Percentiles rank a stretch among this genome's conserved stretches.
Conservation (phyloP, 495 filamentous ascomycete species). For the Hyaloscypha variabilis region DNA sequence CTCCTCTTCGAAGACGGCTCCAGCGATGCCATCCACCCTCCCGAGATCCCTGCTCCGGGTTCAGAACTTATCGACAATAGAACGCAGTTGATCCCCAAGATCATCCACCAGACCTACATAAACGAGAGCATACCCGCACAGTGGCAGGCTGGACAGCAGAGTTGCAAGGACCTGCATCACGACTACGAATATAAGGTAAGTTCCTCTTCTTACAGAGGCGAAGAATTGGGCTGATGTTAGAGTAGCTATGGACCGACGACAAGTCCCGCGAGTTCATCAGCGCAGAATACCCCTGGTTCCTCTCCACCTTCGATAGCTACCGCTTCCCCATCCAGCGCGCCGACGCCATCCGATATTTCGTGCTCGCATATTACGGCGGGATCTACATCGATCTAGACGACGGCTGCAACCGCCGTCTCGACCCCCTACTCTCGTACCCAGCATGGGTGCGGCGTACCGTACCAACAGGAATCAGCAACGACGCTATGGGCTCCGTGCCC, state of each 20-base stretch:
- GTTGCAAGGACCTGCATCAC: conserved; percentile 73
- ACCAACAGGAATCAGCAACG: conserved; percentile 87
- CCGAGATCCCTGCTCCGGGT: conserved; percentile 66
- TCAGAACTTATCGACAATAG: conserved; percentile 47
- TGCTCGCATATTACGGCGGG: conserved; percentile 81
- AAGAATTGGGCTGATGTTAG: conserved; percentile 8
- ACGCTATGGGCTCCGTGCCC: conserved; percentile 81
- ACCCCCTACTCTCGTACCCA: conserved; percentile 79
- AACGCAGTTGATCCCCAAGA: conserved; percentile 71
- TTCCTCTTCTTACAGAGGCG: background rate
- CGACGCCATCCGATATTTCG: conserved; percentile 86
- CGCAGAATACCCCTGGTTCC: conserved; percentile 80
- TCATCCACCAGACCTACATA: conserved; percentile 81
- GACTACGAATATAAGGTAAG: conserved; percentile 83
- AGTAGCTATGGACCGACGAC: conserved; percentile 84
- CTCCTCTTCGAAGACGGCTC: conserved; percentile 70
- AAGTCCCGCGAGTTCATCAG: conserved; percentile 74
- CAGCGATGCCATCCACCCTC: conserved; percentile 62
- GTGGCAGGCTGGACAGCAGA: conserved; percentile 74
- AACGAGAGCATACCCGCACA: conserved; percentile 68
- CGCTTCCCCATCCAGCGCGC: conserved; percentile 82
- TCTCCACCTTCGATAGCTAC: conserved; percentile 81
- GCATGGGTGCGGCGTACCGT: conserved; percentile 80
- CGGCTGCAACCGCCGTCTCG: conserved; percentile 80
- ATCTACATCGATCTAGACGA: conserved; percentile 92